A percentile compares a stretch with the other conserved stretches of the same genome.
Evolutionary conservation across 306 rosid genomes (phyloP).

Genomic region (Prosopis cineraria): DNA sequence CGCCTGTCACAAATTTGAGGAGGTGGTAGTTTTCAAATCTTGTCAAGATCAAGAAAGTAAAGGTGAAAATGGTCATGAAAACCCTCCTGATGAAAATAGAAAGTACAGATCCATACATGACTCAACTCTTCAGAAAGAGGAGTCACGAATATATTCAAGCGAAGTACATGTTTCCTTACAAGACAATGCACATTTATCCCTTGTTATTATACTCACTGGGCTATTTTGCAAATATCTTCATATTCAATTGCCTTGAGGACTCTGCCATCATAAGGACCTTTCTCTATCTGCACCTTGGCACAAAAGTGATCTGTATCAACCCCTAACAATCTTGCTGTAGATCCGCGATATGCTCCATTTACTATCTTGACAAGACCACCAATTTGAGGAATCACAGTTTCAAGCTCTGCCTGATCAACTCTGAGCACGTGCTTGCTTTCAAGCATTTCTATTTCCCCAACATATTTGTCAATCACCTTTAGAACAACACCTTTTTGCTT

Average conservation of each 20-base stretch:
- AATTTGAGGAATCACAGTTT: constrained; percentile 86
- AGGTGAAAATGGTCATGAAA: no score
- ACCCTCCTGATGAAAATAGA: neutral
- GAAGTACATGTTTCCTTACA: no score
- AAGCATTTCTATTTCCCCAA: constrained; percentile 85
- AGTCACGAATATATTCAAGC: no score
- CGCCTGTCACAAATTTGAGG: no score
- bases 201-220: constrained; percentile 33
- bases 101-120: no score
- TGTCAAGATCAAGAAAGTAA: no score
- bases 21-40: no score
- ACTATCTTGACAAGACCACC: constrained; percentile 84
- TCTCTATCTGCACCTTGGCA: constrained; percentile 87
- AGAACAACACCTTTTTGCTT: constrained; percentile 81
- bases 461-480: constrained; percentile 80
- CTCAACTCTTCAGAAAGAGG: no score
- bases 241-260: constrained; percentile 79
- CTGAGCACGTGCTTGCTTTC: constrained; percentile 83
- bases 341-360: constrained; percentile 88
- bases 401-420: constrained; percentile 86
- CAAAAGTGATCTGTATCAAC: constrained; percentile 70
- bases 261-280: constrained; percentile 86
- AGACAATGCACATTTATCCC: neutral
- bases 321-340: constrained; percentile 61
- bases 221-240: constrained; percentile 76